phyloP scores from a whole-genome alignment of 495 filamentous ascomycete genomes.

The Neurospora sp. region DNA sequence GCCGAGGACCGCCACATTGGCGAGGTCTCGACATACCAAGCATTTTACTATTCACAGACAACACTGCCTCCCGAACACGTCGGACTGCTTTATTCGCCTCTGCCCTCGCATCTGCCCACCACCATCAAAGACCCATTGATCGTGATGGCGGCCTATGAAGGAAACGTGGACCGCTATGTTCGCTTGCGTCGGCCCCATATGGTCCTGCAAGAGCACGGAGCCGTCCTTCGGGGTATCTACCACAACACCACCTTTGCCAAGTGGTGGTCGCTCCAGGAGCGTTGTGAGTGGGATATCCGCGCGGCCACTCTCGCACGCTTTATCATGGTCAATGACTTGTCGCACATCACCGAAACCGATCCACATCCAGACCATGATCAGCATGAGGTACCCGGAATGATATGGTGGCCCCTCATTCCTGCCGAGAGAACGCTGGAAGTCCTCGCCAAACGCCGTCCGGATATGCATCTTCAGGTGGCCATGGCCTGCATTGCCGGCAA shows the following conservation, averaged over 20 bases:
- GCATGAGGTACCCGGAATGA: neutral
- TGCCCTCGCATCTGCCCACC: conserved; percentile 8
- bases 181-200: conserved; percentile 6
- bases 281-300: neutral
- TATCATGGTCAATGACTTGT: neutral
- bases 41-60: neutral
- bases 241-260: conserved; percentile 9
- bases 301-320: neutral
- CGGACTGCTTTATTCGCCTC: conserved; percentile 1
- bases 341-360: neutral
- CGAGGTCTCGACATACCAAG: neutral
- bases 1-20: conserved; percentile 6
- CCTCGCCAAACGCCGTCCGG: neutral
- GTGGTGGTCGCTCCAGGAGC: neutral
- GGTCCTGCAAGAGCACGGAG: neutral
- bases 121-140: conserved; percentile 10
- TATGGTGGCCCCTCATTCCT: neutral
- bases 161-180: conserved; percentile 12
- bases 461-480: neutral
- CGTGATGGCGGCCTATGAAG: conserved; percentile 10
- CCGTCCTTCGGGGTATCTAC: conserved; percentile 7
- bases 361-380: neutral
- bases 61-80: neutral
- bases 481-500: neutral
- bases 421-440: neutral